Percentiles rank a stretch among this genome's conserved stretches.
Evolutionary conservation across 805 yeast species (phyloP).

Genomic region (Nakazawaea ishiwadae): DNA sequence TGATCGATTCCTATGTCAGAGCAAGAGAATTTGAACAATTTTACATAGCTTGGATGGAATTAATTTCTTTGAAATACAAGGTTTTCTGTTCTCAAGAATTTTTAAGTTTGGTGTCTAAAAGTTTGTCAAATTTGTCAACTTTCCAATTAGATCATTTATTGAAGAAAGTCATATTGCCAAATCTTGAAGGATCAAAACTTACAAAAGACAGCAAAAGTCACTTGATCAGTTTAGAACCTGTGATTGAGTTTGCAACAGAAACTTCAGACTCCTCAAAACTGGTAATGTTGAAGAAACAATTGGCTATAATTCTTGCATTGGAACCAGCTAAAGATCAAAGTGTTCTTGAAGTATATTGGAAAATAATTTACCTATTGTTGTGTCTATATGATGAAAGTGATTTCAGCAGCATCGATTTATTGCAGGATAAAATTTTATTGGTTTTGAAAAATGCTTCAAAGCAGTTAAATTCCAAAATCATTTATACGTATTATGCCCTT

Average conservation of each 20-base stretch:
- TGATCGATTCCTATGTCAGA: constrained; percentile 44
- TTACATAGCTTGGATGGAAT: constrained; percentile 37
- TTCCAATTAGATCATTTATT: constrained; percentile 34
- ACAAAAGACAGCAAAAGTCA: constrained; percentile 10
- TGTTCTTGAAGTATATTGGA: constrained; percentile 32
- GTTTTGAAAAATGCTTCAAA: constrained; percentile 4
- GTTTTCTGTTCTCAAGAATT: constrained; percentile 24
- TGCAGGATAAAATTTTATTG: background rate
- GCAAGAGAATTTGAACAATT: constrained; percentile 56
- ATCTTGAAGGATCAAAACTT: constrained; percentile 9
- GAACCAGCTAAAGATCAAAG: no score
- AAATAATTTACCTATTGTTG: constrained; percentile 39
- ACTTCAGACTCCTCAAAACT: constrained; percentile 25
- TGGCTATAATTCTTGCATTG: no score
- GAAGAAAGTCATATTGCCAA: constrained; percentile 7
- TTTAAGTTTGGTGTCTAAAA: constrained; percentile 31
- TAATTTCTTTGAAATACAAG: constrained; percentile 14
- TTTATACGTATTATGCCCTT: constrained; percentile 29
- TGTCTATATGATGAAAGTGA: constrained; percentile 39
- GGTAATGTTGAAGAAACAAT: no score
- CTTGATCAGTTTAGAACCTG: constrained; percentile 21
- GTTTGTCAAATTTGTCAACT: constrained; percentile 40
- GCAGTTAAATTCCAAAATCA: constrained; percentile 5
- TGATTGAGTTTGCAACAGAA: constrained; percentile 36
- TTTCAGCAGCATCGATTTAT: constrained; percentile 2